Evolutionary conservation across 2,329 filamentous ascomycete genomes (phyloP), one percentile per base, ranked within the genome.

Genomic region (Aspergillus sojae): DNA sequence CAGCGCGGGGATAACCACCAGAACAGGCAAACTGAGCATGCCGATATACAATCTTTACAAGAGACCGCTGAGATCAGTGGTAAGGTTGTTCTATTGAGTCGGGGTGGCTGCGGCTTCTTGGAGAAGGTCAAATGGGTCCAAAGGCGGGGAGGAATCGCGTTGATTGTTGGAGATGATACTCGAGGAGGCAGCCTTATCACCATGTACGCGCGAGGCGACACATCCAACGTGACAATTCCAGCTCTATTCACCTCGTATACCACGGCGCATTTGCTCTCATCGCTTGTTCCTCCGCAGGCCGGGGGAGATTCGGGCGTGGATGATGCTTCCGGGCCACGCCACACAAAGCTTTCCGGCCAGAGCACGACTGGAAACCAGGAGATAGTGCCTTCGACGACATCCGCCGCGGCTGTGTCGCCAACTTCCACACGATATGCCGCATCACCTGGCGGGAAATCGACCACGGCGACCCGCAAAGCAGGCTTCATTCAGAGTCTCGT

Each of bases 41-140:
- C 93, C 65, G 93, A 97, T 77, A 97, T 97, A 65, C 92, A 96
- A 76, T 94, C 91, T 1, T 83, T 97, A 65, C 93, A 97, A 78
- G 93, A 97, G 79, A 89, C 89, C 59, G 93, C 94, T 26, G 94
- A 98, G 76, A 98, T 99, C 67, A 85, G 89, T 36, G 95, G 95
- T 68, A 98, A 97, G 79, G 88, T 99, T 55, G 95, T 96, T 2
- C 82, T 99, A 58, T 83, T 99, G 62, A 96, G 92, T 77, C 89
- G 95, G 61, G 95, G 95, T 62, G 95, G 94, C 9, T 99, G 95
- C 77, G 95, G 95, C 5, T 99, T 99, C 76, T 80, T 97, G 64
- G 94, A 98, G 75, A 99, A 99, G 79, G 93, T 95, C 67, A 94
- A 96, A 81, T 99, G 95, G 95, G 93, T 91, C 14, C 95, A 99